Evolutionary conservation across 371 early-diverging fungal genomes (phyloP).

Genomic region (Rhizopus microsporus): DNA sequence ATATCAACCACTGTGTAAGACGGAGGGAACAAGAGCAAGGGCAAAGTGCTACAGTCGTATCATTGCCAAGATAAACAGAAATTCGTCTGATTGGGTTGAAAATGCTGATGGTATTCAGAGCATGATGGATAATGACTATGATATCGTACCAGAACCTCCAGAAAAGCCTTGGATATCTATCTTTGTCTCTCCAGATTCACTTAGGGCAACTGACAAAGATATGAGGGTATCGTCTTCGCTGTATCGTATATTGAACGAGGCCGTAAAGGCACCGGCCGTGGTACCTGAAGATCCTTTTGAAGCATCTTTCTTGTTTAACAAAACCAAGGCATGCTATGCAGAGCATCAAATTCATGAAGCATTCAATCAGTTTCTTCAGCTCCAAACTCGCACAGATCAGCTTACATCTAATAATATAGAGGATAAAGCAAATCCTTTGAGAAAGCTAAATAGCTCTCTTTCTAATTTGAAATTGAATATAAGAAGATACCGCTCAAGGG

Average conservation of each 20-base stretch:
- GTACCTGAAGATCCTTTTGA: conserved; percentile 37
- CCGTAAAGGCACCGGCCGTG: conserved; percentile 23
- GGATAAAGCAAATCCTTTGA: conserved; percentile 18
- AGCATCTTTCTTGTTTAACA: conserved; percentile 31
- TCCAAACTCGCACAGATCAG: conserved; percentile 3
- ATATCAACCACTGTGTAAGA: conserved; percentile 30
- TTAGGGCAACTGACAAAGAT: conserved; percentile 21
- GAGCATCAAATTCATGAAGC: conserved; percentile 26
- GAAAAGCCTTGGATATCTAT: conserved; percentile 48
- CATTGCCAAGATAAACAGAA: conserved; percentile 21
- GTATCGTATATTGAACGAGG: conserved; percentile 37
- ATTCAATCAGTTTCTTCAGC: conserved; percentile 30
- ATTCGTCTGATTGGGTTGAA: conserved; percentile 34
- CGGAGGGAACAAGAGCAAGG: conserved; percentile 39
- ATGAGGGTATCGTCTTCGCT: conserved; percentile 30
- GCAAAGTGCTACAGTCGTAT: conserved; percentile 40
- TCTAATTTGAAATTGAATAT: conserved; percentile 42
- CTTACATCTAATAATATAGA: background rate
- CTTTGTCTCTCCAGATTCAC: conserved; percentile 24
- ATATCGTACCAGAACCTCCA: conserved; percentile 25
- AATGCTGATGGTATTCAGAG: conserved; percentile 28
- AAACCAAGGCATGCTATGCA: conserved; percentile 6
- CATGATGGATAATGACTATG: conserved; percentile 39
- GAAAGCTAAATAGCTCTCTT: conserved; percentile 41
- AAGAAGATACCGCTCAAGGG: conserved; percentile 28